Base-by-base conservation (phyloP, 2,329 filamentous ascomycete genomes). In the Pleomassaria siparia region DNA sequence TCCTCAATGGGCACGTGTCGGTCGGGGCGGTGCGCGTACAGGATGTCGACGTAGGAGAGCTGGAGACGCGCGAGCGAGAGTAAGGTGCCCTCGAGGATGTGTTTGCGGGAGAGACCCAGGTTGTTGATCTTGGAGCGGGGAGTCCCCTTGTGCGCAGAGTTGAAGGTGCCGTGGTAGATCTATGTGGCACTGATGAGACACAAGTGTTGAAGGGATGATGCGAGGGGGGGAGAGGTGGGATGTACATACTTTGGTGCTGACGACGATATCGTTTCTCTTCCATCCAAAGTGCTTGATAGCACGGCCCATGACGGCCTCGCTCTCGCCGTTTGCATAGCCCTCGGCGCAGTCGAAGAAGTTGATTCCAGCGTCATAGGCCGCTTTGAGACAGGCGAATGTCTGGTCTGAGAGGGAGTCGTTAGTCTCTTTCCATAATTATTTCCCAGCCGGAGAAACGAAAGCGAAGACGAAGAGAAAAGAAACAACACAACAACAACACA, bases 21-120 rank as follows among this genome's bases (percentile, higher is more conserved):
- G 63, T 89, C 86, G 1, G 84, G 82, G 16, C 85, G 79, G 71
- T 88, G 85, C 13, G 85, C 84, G 60, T 85, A 87, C 56, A 88
- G 76, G 35, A 88, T 72, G 61, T 88, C 86, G 30, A 88, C 84
- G 59, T 86, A 85, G 32, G 79, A 73, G 39, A 84, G 74, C 60
- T 75, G 53, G 26, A 85, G 72, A 22, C 82, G 79, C 60, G 81
- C 71, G 24, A 89, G 75, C 8, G 80, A 81, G 24, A 75, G 74
- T 43, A 82, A 76, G 54, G 84, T 77, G 21, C 84, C 85, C 72
- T 89, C 85, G 53, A 88, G 74, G 44, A 88, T 75, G 69, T 88
- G 85, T 69, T 89, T 89, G 45, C 84, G 76, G 2, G 81, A 85
- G 24, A 89, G 77, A 6, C 85, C 85, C 47, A 76, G 75, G 69